phyloP scores from a whole-genome alignment of 2,329 filamentous ascomycete species.

The Trichophyton verrucosum region DNA sequence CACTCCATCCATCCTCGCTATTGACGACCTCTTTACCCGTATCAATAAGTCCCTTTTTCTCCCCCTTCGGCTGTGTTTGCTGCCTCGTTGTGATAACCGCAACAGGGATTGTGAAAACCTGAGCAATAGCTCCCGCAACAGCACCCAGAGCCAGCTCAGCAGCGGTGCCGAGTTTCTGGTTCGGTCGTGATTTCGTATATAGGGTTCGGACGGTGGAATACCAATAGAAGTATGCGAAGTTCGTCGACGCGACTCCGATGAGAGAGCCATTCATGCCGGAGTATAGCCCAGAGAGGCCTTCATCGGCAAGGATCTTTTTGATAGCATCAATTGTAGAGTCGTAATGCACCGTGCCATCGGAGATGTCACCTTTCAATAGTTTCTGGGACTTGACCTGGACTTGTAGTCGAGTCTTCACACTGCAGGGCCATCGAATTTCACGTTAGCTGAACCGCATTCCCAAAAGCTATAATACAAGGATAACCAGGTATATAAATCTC shows the following conservation, averaged over 20 bases:
- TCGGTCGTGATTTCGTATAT: conserved; percentile 52
- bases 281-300: conserved; percentile 74
- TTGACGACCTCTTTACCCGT: conserved; percentile 82
- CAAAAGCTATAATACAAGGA: background rate
- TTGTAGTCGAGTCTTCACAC: conserved; percentile 91
- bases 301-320: conserved; percentile 64
- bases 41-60: conserved; percentile 74
- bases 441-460: background rate
- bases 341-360: conserved; percentile 55
- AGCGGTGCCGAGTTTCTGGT: conserved; percentile 59
- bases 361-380: conserved; percentile 31
- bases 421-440: conserved; percentile 27
- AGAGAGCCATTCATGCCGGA: conserved; percentile 76
- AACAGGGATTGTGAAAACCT: conserved; percentile 92
- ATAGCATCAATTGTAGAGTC: conserved; percentile 80
- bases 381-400: conserved; percentile 67
- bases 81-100: conserved; percentile 91
- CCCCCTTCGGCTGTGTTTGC: conserved; percentile 75
- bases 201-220: conserved; percentile 77
- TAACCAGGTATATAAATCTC: conserved; percentile 30
- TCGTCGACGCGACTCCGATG: conserved; percentile 87
- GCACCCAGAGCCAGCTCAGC: conserved; percentile 77
- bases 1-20: conserved; percentile 76
- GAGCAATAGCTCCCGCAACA: conserved; percentile 75
- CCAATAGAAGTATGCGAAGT: conserved; percentile 99